Percentiles rank a stretch among this genome's conserved stretches.
Conservation (phyloP, 768 basidiomycete genomes). For the Lentinula detonsa region DNA sequence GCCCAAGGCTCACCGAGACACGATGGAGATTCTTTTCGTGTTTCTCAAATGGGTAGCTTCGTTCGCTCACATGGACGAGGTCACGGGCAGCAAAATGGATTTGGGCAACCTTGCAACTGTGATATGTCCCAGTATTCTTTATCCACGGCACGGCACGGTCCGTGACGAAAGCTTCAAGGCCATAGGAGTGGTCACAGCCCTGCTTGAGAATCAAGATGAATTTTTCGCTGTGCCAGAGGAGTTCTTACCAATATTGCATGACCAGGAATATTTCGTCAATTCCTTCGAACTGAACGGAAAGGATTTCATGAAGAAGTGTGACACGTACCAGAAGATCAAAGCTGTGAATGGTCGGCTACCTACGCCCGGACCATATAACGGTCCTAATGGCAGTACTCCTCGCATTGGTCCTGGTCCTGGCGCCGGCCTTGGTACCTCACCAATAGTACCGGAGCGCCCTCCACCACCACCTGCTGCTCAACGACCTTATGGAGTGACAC, state of each 20-base stretch:
- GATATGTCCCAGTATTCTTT: slow-evolving; percentile 97
- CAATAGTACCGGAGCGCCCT: slow-evolving; percentile 37
- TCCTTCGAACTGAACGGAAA: slow-evolving; percentile 87
- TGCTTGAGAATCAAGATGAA: slow-evolving; percentile 92
- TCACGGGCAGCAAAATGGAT: slow-evolving; percentile 99
- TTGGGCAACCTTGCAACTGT: slow-evolving; percentile 92
- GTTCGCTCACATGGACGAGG: slow-evolving; percentile 96
- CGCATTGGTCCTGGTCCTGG: slow-evolving; percentile 22
- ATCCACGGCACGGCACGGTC: slow-evolving; percentile 78
- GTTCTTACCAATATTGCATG: slow-evolving; percentile 77
- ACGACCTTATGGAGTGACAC: slow-evolving; percentile 35
- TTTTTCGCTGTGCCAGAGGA: slow-evolving; percentile 94
- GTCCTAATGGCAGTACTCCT: slow-evolving; percentile 29
- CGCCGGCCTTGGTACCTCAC: slow-evolving; percentile 18
- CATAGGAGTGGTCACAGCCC: slow-evolving; percentile 77
- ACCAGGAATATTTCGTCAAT: slow-evolving; percentile 89
- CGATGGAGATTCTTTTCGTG: slow-evolving; percentile 95
- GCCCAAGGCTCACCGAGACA: slow-evolving; percentile 93
- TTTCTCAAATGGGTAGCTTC: slow-evolving; percentile 99
- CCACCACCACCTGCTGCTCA: slow-evolving; percentile 32
- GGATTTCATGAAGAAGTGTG: slow-evolving; percentile 94
- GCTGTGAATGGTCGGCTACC: slow-evolving; percentile 50
- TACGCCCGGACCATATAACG: slow-evolving; percentile 26
- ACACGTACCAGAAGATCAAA: slow-evolving; percentile 79
- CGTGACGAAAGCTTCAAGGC: slow-evolving; percentile 91